These are phyloP conservation scores for Aurifilum marmelostoma DNA, from an alignment of 2,329 filamentous ascomycete genomes.

Conservation along the genomic window DNA sequence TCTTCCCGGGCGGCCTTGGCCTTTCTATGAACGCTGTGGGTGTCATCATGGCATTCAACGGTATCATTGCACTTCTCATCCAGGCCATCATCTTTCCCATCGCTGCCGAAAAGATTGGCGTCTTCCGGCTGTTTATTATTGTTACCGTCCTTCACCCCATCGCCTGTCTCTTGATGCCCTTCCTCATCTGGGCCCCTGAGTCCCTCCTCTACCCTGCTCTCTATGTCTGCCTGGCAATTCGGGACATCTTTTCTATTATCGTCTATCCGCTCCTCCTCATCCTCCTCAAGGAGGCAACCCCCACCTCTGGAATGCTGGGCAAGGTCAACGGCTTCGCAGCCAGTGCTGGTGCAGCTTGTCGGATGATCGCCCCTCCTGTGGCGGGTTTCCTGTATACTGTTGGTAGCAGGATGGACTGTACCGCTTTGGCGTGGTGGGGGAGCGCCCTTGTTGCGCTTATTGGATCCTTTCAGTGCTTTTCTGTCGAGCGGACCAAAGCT, in stretches of 20 bases:
- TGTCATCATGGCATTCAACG: slow-evolving; percentile 47
- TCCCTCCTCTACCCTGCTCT: slow-evolving; percentile 58
- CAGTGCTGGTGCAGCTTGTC: slow-evolving; percentile 66
- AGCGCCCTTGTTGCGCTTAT: slow-evolving; percentile 59
- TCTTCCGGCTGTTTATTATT: slow-evolving; percentile 61
- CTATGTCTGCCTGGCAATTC: slow-evolving; percentile 59
- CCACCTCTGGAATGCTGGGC: slow-evolving; percentile 58
- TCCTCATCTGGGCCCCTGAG: slow-evolving; percentile 58
- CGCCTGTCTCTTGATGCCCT: slow-evolving; percentile 62
- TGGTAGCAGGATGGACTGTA: slow-evolving; percentile 62
- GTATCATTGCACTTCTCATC: slow-evolving; percentile 61
- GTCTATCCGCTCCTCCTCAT: slow-evolving; percentile 70
- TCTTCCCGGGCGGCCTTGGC: slow-evolving; percentile 65
- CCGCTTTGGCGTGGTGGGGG: slow-evolving; percentile 66
- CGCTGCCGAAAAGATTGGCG: slow-evolving; percentile 60
- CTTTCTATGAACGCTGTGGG: slow-evolving; percentile 66
- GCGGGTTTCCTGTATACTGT: slow-evolving; percentile 65
- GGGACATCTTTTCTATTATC: slow-evolving; percentile 65
- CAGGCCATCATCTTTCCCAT: slow-evolving; percentile 65
- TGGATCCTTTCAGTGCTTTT: slow-evolving; percentile 65
- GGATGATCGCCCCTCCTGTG: slow-evolving; percentile 68
- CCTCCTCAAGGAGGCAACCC: slow-evolving; percentile 68
- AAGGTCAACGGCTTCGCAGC: slow-evolving; percentile 69
- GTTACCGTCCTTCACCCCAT: slow-evolving; percentile 65
- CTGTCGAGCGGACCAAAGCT: slow-evolving; percentile 43